These are phyloP conservation scores for Aristolochia contorta DNA, from an alignment of 164 flowering plant species.

Conservation along the genomic window DNA sequence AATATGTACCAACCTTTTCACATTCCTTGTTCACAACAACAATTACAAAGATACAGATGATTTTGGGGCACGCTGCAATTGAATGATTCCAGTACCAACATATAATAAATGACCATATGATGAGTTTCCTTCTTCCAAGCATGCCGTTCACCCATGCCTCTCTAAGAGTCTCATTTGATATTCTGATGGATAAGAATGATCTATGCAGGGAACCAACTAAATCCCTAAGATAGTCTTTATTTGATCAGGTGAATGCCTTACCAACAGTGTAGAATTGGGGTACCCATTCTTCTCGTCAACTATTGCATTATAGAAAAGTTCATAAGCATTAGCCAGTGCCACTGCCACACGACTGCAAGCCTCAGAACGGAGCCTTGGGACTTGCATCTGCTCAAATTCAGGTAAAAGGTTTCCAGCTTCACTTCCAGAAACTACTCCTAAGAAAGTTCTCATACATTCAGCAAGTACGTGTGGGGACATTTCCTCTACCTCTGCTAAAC, in stretches of 20 bases:
- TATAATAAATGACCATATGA: too few species aligned
- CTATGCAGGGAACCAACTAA: slow-evolving; percentile 14
- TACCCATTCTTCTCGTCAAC: slow-evolving; percentile 70
- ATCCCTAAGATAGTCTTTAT: slow-evolving; percentile 89
- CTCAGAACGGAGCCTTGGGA: slow-evolving; percentile 69
- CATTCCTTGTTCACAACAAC: too few species aligned
- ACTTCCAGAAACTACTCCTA: slow-evolving; percentile 68
- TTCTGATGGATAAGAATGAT: too few species aligned
- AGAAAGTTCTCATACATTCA: slow-evolving; percentile 66
- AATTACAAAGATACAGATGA: too few species aligned
- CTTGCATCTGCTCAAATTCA: slow-evolving; percentile 89
- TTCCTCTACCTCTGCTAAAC: slow-evolving; percentile 61
- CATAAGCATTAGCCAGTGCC: slow-evolving; percentile 71
- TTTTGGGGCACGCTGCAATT: too few species aligned
- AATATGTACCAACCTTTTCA: too few species aligned
- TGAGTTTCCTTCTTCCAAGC: too few species aligned
- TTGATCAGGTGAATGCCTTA: slow-evolving; percentile 91
- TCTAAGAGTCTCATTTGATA: too few species aligned
- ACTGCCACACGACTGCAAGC: slow-evolving; percentile 53
- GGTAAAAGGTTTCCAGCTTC: slow-evolving; percentile 54
- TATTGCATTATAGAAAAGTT: slow-evolving; percentile 56
- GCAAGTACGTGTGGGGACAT: slow-evolving; percentile 59
- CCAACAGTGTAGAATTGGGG: slow-evolving; percentile 83
- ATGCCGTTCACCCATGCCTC: too few species aligned
- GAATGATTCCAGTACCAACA: too few species aligned